Evolutionary conservation across 1,139 yeast genomes (phyloP).

Genomic region (Trichomonascaceae sp.): DNA sequence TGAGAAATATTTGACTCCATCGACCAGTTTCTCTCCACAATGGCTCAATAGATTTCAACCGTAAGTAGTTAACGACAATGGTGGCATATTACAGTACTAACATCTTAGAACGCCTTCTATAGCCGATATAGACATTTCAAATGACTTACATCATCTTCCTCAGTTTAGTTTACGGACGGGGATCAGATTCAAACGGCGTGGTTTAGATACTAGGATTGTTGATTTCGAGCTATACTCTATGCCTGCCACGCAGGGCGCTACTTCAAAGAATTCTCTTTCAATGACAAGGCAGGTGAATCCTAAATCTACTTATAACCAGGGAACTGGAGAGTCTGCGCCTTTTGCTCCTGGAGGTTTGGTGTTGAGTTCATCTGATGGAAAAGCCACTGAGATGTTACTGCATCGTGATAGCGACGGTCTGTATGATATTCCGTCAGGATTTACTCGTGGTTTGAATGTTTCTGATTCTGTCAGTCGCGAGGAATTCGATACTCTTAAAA

Average conservation of each 20-base stretch:
- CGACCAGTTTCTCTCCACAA: conserved; percentile 24
- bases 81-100: background rate
- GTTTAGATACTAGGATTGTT: conserved; percentile 64
- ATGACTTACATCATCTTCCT: conserved; percentile 33
- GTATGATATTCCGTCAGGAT: conserved; percentile 78
- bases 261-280: conserved; percentile 65
- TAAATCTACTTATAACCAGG: conserved; percentile 56
- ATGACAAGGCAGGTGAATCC: conserved; percentile 62
- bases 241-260: conserved; percentile 46
- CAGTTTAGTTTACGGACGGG: conserved; percentile 38
- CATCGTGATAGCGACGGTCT: conserved; percentile 71
- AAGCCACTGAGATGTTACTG: conserved; percentile 34
- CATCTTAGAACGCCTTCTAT: conserved; percentile 32
- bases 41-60: conserved; percentile 35
- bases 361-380: conserved; percentile 35
- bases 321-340: conserved; percentile 73
- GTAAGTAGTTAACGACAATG: conserved; percentile 15
- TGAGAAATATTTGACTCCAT: conserved; percentile 31
- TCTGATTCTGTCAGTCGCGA: conserved; percentile 22
- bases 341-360: conserved; percentile 88
- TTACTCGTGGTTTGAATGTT: conserved; percentile 58
- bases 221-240: conserved; percentile 58
- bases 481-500: conserved; percentile 23
- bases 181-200: conserved; percentile 44
- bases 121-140: conserved; percentile 27